Percentiles rank a stretch among this genome's conserved stretches.
Evolutionary conservation across 2,329 filamentous ascomycete species (phyloP).

Genomic region (Penicillium crustosum): DNA sequence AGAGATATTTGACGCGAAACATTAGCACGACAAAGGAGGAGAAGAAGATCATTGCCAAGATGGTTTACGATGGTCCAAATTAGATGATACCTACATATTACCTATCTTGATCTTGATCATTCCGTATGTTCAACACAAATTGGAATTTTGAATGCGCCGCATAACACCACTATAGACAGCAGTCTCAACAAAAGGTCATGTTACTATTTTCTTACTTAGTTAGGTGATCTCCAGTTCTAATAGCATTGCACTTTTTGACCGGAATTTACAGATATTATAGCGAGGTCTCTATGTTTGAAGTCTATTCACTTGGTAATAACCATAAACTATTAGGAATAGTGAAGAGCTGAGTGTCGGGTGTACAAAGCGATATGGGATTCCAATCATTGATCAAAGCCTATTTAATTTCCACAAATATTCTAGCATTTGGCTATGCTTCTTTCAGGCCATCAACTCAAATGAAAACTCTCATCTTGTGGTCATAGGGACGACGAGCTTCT

Average conservation of each 20-base stretch:
- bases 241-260: no score
- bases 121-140: not conserved
- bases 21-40: constrained; percentile 3
- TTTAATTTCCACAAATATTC: not conserved
- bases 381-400: not conserved
- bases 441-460: not conserved
- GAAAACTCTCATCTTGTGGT: not conserved
- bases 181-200: not conserved
- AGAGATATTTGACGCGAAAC: constrained; percentile 17
- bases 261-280: not conserved
- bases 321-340: not conserved
- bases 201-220: not conserved
- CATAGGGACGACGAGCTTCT: constrained; percentile 21
- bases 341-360: not conserved
- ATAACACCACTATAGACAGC: not conserved
- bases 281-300: not conserved
- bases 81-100: not conserved
- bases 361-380: not conserved
- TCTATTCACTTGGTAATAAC: not conserved
- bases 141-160: not conserved
- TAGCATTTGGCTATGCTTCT: not conserved
- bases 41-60: not conserved
- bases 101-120: no score
- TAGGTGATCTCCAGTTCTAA: not conserved
- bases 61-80: constrained; percentile 4